Percentiles rank a stretch among this genome's conserved stretches.
These are phyloP conservation scores for Candida coquimbonensis DNA, from an alignment of 805 yeast genomes.

Conservation along the genomic window DNA sequence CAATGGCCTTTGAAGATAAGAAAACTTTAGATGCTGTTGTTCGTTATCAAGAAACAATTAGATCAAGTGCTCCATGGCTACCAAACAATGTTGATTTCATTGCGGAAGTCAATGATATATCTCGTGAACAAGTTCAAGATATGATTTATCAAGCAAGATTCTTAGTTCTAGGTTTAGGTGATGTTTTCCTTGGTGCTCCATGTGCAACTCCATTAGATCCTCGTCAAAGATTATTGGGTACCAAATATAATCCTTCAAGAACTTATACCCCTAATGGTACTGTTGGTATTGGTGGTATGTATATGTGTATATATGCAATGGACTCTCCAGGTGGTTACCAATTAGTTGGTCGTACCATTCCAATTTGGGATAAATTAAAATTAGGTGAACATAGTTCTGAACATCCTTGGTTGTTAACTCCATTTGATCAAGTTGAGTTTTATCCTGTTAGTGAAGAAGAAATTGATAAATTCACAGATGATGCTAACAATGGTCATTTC, in stretches of 20 bases:
- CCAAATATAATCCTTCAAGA: conserved; percentile 94
- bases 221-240: conserved; percentile 84
- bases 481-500: conserved; percentile 76
- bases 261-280: conserved; percentile 95
- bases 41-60: conserved; percentile 88
- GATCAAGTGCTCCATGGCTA: conserved; percentile 93
- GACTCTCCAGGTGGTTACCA: conserved; percentile 96
- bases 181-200: conserved; percentile 96
- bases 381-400: conserved; percentile 57
- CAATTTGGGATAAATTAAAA: conserved; percentile 93
- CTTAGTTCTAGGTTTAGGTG: conserved; percentile 92
- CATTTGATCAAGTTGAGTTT: conserved; percentile 92
- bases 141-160: conserved; percentile 86
- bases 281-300: conserved; percentile 97
- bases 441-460: conserved; percentile 87
- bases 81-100: conserved; percentile 96
- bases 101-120: conserved; percentile 79
- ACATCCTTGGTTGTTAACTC: conserved; percentile 84
- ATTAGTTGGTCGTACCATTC: conserved; percentile 91
- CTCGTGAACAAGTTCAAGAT: conserved; percentile 68
- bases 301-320: conserved; percentile 98
- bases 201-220: conserved; percentile 98
- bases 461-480: conserved; percentile 61
- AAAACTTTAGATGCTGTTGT: conserved; percentile 84
- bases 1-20: conserved; percentile 95